phyloP scores from a whole-genome alignment of 495 filamentous ascomycete species.

The Hyaloscypha hepaticicola region DNA sequence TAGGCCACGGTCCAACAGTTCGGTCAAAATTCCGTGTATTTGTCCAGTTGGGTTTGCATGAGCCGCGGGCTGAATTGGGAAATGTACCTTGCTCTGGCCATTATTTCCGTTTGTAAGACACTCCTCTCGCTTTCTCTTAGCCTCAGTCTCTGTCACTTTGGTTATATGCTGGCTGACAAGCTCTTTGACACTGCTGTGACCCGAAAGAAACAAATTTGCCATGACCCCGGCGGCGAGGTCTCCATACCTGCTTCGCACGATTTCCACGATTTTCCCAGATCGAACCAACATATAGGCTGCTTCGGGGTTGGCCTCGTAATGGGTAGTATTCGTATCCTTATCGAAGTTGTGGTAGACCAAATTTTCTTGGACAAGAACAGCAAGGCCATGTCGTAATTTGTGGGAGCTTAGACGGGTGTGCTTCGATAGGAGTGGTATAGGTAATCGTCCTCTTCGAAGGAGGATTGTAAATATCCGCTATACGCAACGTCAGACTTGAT shows the following conservation, averaged over 20 bases:
- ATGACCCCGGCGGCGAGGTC: slow-evolving; percentile 66
- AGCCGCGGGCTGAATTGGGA: slow-evolving; percentile 37
- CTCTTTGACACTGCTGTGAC: slow-evolving; percentile 72
- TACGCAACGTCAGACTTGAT: slow-evolving; percentile 25
- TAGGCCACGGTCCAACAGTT: slow-evolving; percentile 24
- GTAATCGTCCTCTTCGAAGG: slow-evolving; percentile 72
- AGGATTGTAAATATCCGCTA: slow-evolving; percentile 80
- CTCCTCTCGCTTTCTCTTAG: background rate
- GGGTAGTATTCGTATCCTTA: slow-evolving; percentile 53
- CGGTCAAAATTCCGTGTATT: slow-evolving; percentile 20
- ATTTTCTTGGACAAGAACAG: slow-evolving; percentile 83
- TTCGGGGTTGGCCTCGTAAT: slow-evolving; percentile 76
- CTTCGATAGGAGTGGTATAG: slow-evolving; percentile 61
- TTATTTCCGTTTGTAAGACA: slow-evolving; percentile 22
- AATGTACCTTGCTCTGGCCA: slow-evolving; percentile 22
- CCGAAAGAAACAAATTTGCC: slow-evolving; percentile 70
- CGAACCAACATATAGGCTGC: slow-evolving; percentile 78
- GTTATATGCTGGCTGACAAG: slow-evolving; percentile 49
- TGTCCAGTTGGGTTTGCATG: slow-evolving; percentile 22
- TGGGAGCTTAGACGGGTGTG: slow-evolving; percentile 65
- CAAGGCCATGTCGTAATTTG: slow-evolving; percentile 74
- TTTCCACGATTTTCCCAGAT: slow-evolving; percentile 75
- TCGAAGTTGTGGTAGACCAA: slow-evolving; percentile 75
- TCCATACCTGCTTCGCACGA: slow-evolving; percentile 70
- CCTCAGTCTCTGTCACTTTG: background rate